Evolutionary conservation across 1,284 basidiomycete species (phyloP), one percentile per base, ranked within the genome.

Genomic region (Ganoderma lucidum): DNA sequence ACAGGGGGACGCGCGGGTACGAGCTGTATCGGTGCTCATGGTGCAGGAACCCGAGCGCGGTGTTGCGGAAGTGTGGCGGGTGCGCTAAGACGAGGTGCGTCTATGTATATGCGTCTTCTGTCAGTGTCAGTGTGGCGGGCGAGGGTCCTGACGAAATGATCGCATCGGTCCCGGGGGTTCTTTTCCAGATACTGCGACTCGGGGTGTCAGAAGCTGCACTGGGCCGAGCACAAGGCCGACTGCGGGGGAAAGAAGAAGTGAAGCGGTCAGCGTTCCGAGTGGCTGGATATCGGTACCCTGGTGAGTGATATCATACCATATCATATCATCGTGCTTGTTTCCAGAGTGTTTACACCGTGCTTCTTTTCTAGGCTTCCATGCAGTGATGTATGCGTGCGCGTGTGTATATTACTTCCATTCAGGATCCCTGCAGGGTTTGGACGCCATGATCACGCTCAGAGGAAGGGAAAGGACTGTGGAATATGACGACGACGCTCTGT

Each of bases 1-100:
- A 63, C 9, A 65, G 19, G 19, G 56, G 35, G 19, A 58, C 42
- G 37, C 45, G 32, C 28, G 63, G 60, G 59, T 60, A 63, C 35
- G 65, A 71, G 44, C 44, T 67, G 35, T 88, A 86, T 77, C 75
- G 81, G 32, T 89, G 87, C 70, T 87, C 86, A 5, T 87, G 83
- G 81, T 89, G 88, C 67, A 80, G 84, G 5, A 88, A 88, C 67
- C 85, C 86, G 12, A 87, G 85, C 45, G 87, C 86, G 3, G 79
- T 80, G 2, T 74, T 89, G 56, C 35, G 64, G n/a, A 83, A 81
- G 78, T 69, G 63, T 23, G 63, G 64, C 81, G 78, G 69, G 77
- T 86, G 71, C 32, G 70, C 67, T 30, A 83, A 82, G 45, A 78
- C 76, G 12, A 84, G 84, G 66, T 76, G 79, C 15, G 83, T 87